Evolutionary conservation across 257 asterid species (phyloP), one percentile per base, ranked within the genome.

Genomic region (Mitragyna speciosa): DNA sequence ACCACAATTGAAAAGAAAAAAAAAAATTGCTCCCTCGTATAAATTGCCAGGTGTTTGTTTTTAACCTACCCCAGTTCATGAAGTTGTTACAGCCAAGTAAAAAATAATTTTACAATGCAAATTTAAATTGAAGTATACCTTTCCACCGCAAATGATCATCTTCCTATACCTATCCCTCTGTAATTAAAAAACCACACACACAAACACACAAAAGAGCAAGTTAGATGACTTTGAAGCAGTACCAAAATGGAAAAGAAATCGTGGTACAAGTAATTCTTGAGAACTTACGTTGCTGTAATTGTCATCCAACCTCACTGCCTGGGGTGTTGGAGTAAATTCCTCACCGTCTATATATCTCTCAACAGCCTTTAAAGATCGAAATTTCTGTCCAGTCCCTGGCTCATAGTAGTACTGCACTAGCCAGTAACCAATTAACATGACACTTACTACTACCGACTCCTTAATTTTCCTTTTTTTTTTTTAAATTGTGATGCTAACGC

Each of bases 341-440:
- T 82, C 89, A 47, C 94, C 92, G 31, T 80, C 90, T 58, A 94
- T 76, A 80, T 91, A 77, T 65, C 90, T 85, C 77, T 85, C 74
- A 39, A 93, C 89, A 58, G 87, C 92, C 67, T 26, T 83, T 11
- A 83, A 56, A 4, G 98, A 94, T 79, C 97, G 90, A 85, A 90
- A 94, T 79, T 88, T 89, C 70, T 47, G 83, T 7, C 98, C 92
- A 7, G 96, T 93, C 64, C 86, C 92, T 22, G 97, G 94, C 80
- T 94, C 98, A 79, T 73, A 87, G 77, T 89, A 94, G 81, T 93
- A 94, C 97, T 94, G 91, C 89, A 87, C 31, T 20, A 16, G 4
- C 26, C 22, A 61, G 2, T 22, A 2, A 61, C 68, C 12, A 28
- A 8, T 61, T 61, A 20, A 2, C 30, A 20, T 61, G 8, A 20